Base-by-base conservation (phyloP, 495 filamentous ascomycete species). In the Podospora didyma region DNA sequence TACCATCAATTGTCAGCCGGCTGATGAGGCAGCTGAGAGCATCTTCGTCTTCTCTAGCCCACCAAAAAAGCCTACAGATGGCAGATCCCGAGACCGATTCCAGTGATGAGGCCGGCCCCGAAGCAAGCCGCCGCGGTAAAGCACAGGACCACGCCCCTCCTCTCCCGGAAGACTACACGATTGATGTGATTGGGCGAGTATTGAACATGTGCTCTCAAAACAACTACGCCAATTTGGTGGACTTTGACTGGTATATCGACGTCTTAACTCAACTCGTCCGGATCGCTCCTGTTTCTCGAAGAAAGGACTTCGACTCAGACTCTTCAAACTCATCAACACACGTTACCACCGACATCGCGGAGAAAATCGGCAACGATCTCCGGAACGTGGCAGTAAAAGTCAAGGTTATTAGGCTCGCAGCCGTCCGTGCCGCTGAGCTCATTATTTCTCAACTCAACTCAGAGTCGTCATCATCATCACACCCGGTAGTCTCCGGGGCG, bases 211-310 rank as follows among this genome's bases (percentile, higher is more conserved):
- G 95, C 71, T 89, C 89, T n/a, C 82, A 86, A 48, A 86, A 90
- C 58, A 96, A 90, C 54, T 98, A 97, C 69, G 79, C 83, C 16
- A 89, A 89, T 63, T 72, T 97, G 46, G 73, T 73, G 46, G 94
- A 98, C 66, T 97, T 98, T 68, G 94, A 96, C 58, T 98, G 94
- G 94, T 97, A 97, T 73, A 84, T 97, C 49, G 85, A 89, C 56
- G 80, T 92, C 37, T 73, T 98, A 10, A 83, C 90, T 6, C 88
- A 93, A 63, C 78, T 98, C 2, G 81, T 96, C 28, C 81, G 84
- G 45, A 82, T 88, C 55, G 78, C 91, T 31, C 77, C 79, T 2
- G 73, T 89, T 35, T 70, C 78, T 14, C 62, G 74, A 12, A 60
- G 54, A 54, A 72, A 60, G 41, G 66, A 70, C 19, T 54, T 59